Conservation (phyloP, 169 alveolate genomes). For the Plasmodium inui region DNA sequence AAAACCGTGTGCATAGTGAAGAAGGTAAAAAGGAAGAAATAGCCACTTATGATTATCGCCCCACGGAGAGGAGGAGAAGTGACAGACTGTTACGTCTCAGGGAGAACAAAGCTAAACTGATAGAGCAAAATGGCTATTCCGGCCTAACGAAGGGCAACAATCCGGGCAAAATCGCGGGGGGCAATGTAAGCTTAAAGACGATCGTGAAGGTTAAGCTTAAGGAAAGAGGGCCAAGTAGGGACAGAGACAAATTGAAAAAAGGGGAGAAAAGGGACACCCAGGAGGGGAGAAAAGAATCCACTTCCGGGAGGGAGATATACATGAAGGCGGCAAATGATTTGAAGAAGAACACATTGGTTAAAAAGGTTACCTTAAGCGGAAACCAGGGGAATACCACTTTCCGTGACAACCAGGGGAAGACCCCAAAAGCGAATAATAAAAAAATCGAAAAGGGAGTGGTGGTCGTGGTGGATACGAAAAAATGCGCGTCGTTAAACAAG, state of each 20-base stretch:
- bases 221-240: not conserved
- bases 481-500: not conserved
- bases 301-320: not conserved
- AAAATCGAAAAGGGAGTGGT: not conserved
- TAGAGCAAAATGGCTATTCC: not conserved
- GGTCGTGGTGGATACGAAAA: not conserved
- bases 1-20: not conserved
- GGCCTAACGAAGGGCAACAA: not conserved
- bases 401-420: not conserved
- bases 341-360: not conserved
- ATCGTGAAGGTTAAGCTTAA: not conserved
- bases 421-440: not conserved
- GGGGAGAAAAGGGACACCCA: not conserved
- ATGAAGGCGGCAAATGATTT: not conserved
- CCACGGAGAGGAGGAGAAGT: constrained; percentile 8
- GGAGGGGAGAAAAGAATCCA: not conserved
- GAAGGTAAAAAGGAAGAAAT: not conserved
- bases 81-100: not conserved
- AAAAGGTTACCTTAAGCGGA: not conserved
- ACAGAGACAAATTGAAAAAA: not conserved
- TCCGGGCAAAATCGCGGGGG: not conserved
- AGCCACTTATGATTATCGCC: not conserved
- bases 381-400: not conserved
- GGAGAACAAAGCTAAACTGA: not conserved
- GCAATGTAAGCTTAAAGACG: not conserved